Evolutionary conservation across 495 filamentous ascomycete genomes (phyloP).

Genomic region (Xylaria telfairii): DNA sequence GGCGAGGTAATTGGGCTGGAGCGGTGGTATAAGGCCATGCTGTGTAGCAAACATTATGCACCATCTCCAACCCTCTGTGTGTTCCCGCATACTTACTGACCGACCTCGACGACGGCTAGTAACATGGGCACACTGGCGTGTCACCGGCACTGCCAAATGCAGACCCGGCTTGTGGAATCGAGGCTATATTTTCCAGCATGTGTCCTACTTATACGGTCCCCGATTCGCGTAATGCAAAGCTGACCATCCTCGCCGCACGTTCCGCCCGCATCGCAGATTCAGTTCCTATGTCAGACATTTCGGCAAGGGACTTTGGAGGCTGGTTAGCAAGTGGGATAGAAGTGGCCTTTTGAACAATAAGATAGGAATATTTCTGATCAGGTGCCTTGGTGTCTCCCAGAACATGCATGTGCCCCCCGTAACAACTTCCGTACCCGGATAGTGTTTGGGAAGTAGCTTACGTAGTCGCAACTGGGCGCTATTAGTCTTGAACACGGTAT

Average conservation of each 20-base stretch:
- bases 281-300: background rate
- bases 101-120: conserved; percentile 28
- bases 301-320: background rate
- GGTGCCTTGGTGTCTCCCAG: background rate
- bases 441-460: background rate
- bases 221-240: background rate
- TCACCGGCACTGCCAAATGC: background rate
- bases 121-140: background rate
- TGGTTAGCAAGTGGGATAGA: background rate
- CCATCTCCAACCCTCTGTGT: conserved; percentile 5
- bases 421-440: background rate
- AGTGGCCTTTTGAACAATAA: background rate
- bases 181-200: background rate
- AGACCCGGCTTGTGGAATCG: background rate
- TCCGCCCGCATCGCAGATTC: background rate
- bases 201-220: background rate
- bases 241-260: background rate
- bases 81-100: conserved; percentile 24
- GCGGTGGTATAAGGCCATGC: conserved; percentile 28
- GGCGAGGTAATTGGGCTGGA: conserved; percentile 31
- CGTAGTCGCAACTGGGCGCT: background rate
- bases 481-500: background rate
- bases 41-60: conserved; percentile 35
- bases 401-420: background rate
- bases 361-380: background rate